Percentiles rank a stretch among this genome's conserved stretches.
These are phyloP conservation scores for Acanthamoeba lenticulata DNA, from an alignment of 208 protist genomes.

Conservation along the genomic window DNA sequence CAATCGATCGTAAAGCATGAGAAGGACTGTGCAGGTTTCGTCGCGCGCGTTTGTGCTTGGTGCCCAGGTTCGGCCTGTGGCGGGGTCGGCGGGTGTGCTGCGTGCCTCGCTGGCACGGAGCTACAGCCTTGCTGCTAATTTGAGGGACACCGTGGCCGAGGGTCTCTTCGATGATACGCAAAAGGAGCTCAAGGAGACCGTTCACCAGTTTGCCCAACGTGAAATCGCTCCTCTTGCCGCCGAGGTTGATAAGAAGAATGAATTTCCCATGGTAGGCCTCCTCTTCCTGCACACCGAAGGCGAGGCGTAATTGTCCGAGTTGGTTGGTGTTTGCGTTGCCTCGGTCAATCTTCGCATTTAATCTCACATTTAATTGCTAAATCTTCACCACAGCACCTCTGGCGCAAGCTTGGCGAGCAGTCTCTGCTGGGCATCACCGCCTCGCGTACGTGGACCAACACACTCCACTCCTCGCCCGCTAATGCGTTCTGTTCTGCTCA, in stretches of 20 bases:
- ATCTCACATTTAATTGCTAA: neutral
- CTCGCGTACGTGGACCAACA: constrained; percentile 73
- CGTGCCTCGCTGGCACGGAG: neutral
- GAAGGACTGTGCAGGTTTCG: neutral
- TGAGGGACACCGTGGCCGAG: constrained; percentile 41
- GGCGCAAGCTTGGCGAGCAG: constrained; percentile 93
- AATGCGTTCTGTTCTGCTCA: neutral
- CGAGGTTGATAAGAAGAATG: constrained; percentile 84
- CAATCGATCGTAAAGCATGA: neutral
- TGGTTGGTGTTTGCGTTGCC: neutral
- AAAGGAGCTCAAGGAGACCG: constrained; percentile 78
- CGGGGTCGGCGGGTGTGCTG: neutral
- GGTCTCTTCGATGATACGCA: constrained; percentile 50
- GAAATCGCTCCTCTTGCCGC: constrained; percentile 84
- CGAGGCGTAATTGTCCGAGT: neutral
- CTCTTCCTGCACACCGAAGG: neutral
- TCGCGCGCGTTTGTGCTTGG: neutral
- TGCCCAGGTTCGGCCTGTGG: neutral
- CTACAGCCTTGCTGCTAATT: neutral
- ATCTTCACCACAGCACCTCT: constrained; percentile 84
- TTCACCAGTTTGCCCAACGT: constrained; percentile 81
- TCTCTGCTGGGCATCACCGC: constrained; percentile 96
- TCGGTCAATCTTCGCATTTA: neutral
- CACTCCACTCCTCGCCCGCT: neutral
- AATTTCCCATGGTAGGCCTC: constrained; percentile 75